Evolutionary conservation across 2,329 filamentous ascomycete genomes (phyloP).

Genomic region (Alternaria triticina): DNA sequence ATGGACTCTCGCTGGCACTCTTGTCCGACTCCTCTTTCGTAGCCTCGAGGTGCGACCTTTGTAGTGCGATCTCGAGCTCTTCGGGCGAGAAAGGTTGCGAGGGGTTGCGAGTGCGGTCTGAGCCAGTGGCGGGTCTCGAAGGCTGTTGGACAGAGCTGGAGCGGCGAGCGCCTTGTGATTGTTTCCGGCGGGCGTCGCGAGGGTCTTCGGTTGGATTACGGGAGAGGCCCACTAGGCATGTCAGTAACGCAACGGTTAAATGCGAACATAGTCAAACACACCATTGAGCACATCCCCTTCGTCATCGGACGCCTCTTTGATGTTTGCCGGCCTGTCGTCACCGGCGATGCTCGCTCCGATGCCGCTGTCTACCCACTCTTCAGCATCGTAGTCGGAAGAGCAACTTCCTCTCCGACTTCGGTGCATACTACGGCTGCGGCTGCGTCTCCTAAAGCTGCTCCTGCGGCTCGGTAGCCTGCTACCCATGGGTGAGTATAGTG

Average conservation of each 20-base stretch:
- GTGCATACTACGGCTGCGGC: conserved; percentile 37
- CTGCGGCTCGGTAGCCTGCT: conserved; percentile 53
- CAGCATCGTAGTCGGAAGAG: conserved; percentile 46
- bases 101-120: conserved; percentile 35
- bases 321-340: conserved; percentile 40
- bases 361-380: conserved; percentile 46
- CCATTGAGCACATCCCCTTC: conserved; percentile 55
- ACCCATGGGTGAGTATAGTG: conserved; percentile 58
- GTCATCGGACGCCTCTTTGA: conserved; percentile 54
- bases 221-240: conserved; percentile 42
- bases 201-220: conserved; percentile 43
- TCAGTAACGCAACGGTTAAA: conserved; percentile 21
- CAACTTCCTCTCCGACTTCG: conserved; percentile 46
- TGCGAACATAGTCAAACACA: conserved; percentile 31
- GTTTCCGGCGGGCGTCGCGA: conserved; percentile 32
- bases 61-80: conserved; percentile 53
- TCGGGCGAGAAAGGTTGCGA: conserved; percentile 52
- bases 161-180: conserved; percentile 34
- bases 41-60: conserved; percentile 47
- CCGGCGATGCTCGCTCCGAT: conserved; percentile 43
- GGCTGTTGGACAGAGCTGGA: conserved; percentile 31
- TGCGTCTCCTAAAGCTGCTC: conserved; percentile 43
- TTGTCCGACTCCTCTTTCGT: conserved; percentile 39
- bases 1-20: conserved; percentile 27
- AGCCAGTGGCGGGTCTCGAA: conserved; percentile 36